These are phyloP conservation scores for Chrysoporthe puriensis DNA, from an alignment of 2,329 filamentous ascomycete genomes.

Conservation along the genomic window DNA sequence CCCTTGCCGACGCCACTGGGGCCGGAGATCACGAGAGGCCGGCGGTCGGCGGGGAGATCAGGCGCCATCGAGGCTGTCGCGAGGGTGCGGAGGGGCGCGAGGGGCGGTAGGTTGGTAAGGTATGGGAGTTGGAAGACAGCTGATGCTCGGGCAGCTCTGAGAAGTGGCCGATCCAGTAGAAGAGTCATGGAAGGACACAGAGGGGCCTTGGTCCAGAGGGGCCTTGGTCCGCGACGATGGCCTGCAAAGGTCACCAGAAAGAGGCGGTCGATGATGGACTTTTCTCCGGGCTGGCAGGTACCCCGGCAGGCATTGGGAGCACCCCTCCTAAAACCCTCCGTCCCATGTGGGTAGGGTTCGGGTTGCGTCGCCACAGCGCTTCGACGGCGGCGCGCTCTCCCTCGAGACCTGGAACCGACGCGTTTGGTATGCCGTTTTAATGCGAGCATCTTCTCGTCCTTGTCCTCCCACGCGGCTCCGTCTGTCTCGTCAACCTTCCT, in stretches of 20 bases:
- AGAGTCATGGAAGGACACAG: constrained; percentile 11
- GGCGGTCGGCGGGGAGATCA: constrained; percentile 50
- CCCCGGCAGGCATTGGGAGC: not conserved
- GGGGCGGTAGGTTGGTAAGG: not conserved
- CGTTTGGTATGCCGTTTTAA: not conserved
- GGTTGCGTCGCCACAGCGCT: not conserved
- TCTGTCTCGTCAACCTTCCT: not conserved
- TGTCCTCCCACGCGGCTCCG: too few species aligned
- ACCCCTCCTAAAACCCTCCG: not conserved
- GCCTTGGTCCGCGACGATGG: not conserved
- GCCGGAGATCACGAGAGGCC: constrained; percentile 78
- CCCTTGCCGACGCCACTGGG: constrained; percentile 82
- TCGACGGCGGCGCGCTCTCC: too few species aligned
- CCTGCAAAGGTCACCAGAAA: not conserved
- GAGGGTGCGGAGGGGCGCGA: not conserved
- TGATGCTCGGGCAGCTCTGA: constrained; percentile 12
- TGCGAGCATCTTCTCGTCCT: not conserved
- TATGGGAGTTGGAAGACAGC: not conserved
- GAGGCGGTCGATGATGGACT: not conserved
- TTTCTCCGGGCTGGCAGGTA: not conserved
- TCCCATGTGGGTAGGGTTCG: too few species aligned
- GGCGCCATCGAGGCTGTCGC: constrained; percentile 25
- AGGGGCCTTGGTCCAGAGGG: too few species aligned
- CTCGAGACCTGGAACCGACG: too few species aligned
- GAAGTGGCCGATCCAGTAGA: constrained; percentile 19